Conservation (phyloP, 345 rosid genomes). For the Citrus glauca region DNA sequence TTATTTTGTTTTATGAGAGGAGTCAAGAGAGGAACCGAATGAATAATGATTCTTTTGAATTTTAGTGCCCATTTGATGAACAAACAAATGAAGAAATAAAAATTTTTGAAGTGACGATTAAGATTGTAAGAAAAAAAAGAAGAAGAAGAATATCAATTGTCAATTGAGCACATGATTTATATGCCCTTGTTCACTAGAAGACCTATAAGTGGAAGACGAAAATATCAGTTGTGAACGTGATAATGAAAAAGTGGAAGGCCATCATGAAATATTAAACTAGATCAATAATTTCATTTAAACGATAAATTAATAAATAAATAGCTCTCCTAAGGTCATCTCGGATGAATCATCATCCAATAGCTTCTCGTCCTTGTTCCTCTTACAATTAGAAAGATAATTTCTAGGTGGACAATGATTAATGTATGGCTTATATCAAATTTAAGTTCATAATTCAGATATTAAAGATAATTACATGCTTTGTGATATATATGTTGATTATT, state of each 20-base stretch:
- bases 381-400: not conserved
- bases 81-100: not conserved
- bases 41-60: not conserved
- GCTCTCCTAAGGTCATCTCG: not conserved
- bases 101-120: not conserved
- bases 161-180: constrained; percentile 1
- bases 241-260: constrained; percentile 6
- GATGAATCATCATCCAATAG: not conserved
- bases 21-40: not conserved
- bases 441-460: not conserved
- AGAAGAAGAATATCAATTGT: not conserved
- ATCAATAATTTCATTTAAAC: not conserved
- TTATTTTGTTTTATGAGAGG: not conserved
- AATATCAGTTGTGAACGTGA: constrained; percentile 13
- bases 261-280: constrained; percentile 15
- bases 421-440: not conserved
- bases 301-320: not conserved
- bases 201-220: not conserved
- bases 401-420: not conserved
- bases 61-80: not conserved
- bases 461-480: not conserved
- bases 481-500: not conserved
- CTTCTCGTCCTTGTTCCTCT: not conserved
- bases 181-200: not conserved
- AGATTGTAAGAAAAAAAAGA: not conserved